phyloP scores from a whole-genome alignment of 1,284 basidiomycete genomes.

The Golubevia pallescens region DNA sequence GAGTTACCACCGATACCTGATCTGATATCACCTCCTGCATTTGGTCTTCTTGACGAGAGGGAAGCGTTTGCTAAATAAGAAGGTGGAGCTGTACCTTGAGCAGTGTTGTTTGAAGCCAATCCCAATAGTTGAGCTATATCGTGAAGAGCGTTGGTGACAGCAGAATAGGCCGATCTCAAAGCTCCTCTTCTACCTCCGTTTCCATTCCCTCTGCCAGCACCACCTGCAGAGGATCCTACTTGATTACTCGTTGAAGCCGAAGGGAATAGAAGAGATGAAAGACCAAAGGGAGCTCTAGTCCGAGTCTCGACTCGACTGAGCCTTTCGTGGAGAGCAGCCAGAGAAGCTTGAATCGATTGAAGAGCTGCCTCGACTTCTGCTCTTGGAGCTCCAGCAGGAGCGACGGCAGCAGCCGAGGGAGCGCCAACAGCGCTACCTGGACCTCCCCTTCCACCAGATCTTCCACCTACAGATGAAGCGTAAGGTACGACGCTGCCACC shows the following conservation, averaged over 20 bases:
- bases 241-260: neutral
- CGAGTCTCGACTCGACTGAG: conserved; percentile 66
- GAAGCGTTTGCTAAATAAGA: neutral
- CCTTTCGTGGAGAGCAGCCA: conserved; percentile 87
- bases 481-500: neutral
- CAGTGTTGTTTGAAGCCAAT: conserved; percentile 1
- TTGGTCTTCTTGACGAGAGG: conserved; percentile 1
- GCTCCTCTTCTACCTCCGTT: neutral
- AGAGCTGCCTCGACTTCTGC: conserved; percentile 66
- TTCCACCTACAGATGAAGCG: conserved; percentile 44
- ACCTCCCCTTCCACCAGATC: conserved; percentile 16
- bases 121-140: conserved; percentile 30
- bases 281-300: conserved; percentile 1
- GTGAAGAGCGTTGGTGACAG: conserved; percentile 20
- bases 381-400: conserved; percentile 14
- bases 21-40: conserved; percentile 3
- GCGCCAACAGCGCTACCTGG: conserved; percentile 5
- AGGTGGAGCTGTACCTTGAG: no score
- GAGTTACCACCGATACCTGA: neutral
- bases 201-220: neutral
- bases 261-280: neutral
- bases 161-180: conserved; percentile 5
- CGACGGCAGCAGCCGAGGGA: conserved; percentile 21
- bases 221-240: neutral
- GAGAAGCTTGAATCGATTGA: conserved; percentile 82